Evolutionary conservation across 768 basidiomycete species (phyloP).

Genomic region (Psilocybe sp.): DNA sequence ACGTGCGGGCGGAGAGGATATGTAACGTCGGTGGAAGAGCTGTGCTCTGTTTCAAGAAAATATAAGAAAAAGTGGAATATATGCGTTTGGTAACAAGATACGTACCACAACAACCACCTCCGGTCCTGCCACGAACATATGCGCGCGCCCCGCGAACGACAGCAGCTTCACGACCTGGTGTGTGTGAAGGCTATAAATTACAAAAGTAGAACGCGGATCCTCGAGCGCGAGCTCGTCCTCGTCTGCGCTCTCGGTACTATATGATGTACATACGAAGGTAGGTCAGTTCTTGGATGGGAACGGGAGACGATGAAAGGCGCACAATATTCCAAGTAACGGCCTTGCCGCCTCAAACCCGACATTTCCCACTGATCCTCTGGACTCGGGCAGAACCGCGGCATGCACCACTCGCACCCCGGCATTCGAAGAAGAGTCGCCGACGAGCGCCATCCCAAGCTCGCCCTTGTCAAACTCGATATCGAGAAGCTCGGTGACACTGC

Average conservation of each 20-base stretch:
- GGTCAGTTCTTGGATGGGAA: neutral
- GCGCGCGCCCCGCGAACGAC: constrained; percentile 36
- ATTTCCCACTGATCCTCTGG: constrained; percentile 5
- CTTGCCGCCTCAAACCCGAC: constrained; percentile 26
- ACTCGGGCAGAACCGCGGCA: constrained; percentile 37
- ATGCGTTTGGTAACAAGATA: constrained; percentile 7
- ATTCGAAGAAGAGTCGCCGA: neutral
- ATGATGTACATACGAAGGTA: too few species aligned
- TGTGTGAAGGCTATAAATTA: constrained; percentile 28
- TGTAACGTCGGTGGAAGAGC: constrained; percentile 51
- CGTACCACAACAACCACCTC: constrained; percentile 59
- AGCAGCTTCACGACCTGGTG: constrained; percentile 52
- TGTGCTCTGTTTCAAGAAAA: constrained; percentile 46
- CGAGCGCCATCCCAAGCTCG: constrained; percentile 9
- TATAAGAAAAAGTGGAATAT: neutral
- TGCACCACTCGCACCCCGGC: constrained; percentile 22
- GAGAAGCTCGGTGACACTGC: constrained; percentile 42
- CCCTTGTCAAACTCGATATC: constrained; percentile 33
- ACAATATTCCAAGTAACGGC: constrained; percentile 33
- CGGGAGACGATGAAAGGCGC: constrained; percentile 32
- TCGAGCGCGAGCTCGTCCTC: constrained; percentile 9
- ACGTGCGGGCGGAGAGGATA: constrained; percentile 54
- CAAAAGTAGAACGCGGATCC: constrained; percentile 15
- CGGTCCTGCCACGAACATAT: constrained; percentile 42
- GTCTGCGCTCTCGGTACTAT: constrained; percentile 15